These are phyloP conservation scores for Fusarium sp. DNA, from an alignment of 2,329 filamentous ascomycete genomes.

Conservation along the genomic window DNA sequence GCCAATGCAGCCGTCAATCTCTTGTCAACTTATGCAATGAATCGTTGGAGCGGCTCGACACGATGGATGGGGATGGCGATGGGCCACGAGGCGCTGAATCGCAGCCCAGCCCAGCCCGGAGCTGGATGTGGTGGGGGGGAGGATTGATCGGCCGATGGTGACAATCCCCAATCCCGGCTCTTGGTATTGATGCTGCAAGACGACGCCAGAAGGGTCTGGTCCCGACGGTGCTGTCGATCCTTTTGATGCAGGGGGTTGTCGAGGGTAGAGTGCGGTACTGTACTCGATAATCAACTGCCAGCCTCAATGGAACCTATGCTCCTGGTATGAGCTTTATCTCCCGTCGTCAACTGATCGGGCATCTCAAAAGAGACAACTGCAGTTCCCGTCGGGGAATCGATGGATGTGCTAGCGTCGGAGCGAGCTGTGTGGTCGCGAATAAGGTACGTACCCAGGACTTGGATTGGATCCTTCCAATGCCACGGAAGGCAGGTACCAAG, in stretches of 20 bases:
- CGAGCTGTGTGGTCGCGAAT: background rate
- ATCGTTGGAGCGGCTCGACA: slow-evolving; percentile 14
- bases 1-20: slow-evolving; percentile 6
- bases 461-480: slow-evolving; percentile 16
- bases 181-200: slow-evolving; percentile 6
- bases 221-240: slow-evolving; percentile 26
- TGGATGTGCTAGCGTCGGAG: background rate
- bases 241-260: slow-evolving; percentile 3
- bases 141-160: slow-evolving; percentile 43
- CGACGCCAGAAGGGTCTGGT: slow-evolving; percentile 14
- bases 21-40: slow-evolving; percentile 4
- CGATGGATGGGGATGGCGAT: background rate
- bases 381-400: background rate
- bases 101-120: slow-evolving; percentile 16
- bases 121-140: slow-evolving; percentile 25
- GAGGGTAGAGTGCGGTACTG: background rate
- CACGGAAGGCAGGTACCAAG: slow-evolving; percentile 32
- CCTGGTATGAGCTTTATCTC: background rate
- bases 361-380: background rate
- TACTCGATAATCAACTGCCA: background rate
- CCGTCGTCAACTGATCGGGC: background rate
- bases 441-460: slow-evolving; percentile 9
- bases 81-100: slow-evolving; percentile 25
- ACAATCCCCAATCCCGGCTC: slow-evolving; percentile 15
- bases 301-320: background rate